Evolutionary conservation across 2,329 filamentous ascomycete species (phyloP).

Genomic region (Penicillium crustosum): DNA sequence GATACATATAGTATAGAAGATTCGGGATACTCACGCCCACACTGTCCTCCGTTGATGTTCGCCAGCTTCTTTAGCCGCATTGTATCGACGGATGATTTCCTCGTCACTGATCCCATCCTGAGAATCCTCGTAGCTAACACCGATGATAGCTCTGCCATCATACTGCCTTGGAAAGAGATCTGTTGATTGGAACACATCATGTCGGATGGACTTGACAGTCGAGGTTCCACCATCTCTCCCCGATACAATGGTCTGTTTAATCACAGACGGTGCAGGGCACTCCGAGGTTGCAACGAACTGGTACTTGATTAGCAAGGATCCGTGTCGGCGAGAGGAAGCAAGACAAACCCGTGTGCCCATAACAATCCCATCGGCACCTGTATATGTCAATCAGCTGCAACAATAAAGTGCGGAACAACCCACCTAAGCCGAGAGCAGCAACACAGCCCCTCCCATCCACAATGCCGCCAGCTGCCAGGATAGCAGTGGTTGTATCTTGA

Average conservation of each 20-base stretch:
- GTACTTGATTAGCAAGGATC: constrained; percentile 24
- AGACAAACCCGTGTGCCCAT: constrained; percentile 24
- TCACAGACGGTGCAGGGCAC: constrained; percentile 43
- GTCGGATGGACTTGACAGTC: constrained; percentile 46
- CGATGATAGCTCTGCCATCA: constrained; percentile 21
- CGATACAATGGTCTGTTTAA: constrained; percentile 45
- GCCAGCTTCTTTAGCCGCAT: constrained; percentile 16
- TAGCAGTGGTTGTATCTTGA: constrained; percentile 32
- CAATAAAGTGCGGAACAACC: constrained; percentile 14
- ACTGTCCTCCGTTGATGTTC: constrained; percentile 21
- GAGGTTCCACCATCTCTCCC: constrained; percentile 47
- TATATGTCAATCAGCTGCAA: constrained; percentile 29
- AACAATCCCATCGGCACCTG: constrained; percentile 23
- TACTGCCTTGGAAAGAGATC: constrained; percentile 23
- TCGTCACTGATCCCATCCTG: constrained; percentile 15
- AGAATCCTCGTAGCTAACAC: constrained; percentile 17
- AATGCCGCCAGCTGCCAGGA: constrained; percentile 63
- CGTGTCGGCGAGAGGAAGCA: background rate
- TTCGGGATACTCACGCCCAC: constrained; percentile 19
- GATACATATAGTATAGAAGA: background rate
- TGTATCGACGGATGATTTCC: constrained; percentile 20
- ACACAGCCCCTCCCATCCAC: constrained; percentile 56
- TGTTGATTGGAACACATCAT: constrained; percentile 25
- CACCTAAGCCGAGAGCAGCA: constrained; percentile 57
- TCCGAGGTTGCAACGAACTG: constrained; percentile 49